Evolutionary conservation across 192 early-diverging fungal species (phyloP).

Genomic region (Borealophlyctis nickersoniae): DNA sequence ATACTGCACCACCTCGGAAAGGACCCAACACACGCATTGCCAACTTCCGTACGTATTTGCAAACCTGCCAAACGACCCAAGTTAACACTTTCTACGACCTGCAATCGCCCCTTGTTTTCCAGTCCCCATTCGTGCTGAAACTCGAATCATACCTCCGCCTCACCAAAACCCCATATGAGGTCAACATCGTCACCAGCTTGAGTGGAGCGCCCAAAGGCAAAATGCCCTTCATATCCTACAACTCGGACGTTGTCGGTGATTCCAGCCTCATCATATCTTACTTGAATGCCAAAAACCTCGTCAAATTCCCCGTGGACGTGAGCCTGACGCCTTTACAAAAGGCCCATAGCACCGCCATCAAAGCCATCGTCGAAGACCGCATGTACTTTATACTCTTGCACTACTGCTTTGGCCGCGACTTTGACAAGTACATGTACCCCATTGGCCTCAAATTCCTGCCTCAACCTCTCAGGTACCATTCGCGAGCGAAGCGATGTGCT

Average conservation of each 20-base stretch:
- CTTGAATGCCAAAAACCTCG: background rate
- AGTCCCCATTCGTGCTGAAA: background rate
- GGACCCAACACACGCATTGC: background rate
- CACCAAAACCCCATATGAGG: background rate
- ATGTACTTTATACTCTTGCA: background rate
- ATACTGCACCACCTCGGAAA: background rate
- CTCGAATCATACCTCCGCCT: background rate
- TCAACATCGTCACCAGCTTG: background rate
- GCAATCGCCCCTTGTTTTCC: no score
- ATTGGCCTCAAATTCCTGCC: no score
- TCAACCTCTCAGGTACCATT: no score
- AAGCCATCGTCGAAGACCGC: background rate
- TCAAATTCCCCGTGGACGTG: background rate
- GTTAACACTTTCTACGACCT: no score
- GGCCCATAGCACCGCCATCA: background rate
- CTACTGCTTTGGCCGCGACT: background rate
- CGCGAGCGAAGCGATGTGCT: no score
- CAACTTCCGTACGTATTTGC: no score
- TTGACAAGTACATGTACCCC: background rate
- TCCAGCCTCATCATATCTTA: background rate
- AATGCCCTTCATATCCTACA: conserved; percentile 2
- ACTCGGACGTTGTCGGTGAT: background rate
- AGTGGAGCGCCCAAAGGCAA: background rate
- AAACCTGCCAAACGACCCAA: no score
- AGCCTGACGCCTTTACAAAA: background rate